Conservation (phyloP, 176 grass and related monocot species). For the Eragrostis nindensis region DNA sequence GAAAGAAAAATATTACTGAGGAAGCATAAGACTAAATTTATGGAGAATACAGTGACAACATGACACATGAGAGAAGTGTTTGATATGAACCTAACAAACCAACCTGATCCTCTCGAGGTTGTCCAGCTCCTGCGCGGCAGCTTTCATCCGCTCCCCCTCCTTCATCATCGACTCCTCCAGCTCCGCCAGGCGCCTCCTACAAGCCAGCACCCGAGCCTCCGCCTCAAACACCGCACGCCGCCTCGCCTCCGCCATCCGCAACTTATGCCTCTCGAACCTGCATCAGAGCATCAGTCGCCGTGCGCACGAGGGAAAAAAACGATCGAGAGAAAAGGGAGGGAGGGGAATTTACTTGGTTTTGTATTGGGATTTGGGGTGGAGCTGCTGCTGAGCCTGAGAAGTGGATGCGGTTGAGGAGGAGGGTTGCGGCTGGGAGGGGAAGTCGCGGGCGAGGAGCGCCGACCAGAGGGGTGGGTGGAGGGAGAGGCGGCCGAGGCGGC, state of each 20-base stretch:
- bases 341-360: constrained; percentile 54
- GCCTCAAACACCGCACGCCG: constrained; percentile 60
- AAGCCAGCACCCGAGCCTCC: constrained; percentile 56
- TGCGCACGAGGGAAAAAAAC: too few relatives aligned
- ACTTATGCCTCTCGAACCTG: constrained; percentile 90
- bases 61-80: not conserved
- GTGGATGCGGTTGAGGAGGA: constrained; percentile 13
- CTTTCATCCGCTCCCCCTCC: constrained; percentile 67
- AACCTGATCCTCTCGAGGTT: constrained; percentile 76
- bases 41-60: not conserved
- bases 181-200: constrained; percentile 56
- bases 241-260: constrained; percentile 48
- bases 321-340: not conserved
- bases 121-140: constrained; percentile 49
- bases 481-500: constrained; percentile 75
- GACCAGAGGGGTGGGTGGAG: constrained; percentile 63
- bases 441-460: constrained; percentile 69
- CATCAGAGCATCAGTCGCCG: not conserved
- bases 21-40: not conserved
- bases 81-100: not conserved
- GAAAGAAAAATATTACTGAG: not conserved
- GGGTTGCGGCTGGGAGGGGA: constrained; percentile 49
- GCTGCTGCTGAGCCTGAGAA: constrained; percentile 12
- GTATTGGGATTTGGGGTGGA: constrained; percentile 78
- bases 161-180: constrained; percentile 44